Evolutionary conservation across 805 yeast species (phyloP).

Genomic region (Yarrowia hollandica): DNA sequence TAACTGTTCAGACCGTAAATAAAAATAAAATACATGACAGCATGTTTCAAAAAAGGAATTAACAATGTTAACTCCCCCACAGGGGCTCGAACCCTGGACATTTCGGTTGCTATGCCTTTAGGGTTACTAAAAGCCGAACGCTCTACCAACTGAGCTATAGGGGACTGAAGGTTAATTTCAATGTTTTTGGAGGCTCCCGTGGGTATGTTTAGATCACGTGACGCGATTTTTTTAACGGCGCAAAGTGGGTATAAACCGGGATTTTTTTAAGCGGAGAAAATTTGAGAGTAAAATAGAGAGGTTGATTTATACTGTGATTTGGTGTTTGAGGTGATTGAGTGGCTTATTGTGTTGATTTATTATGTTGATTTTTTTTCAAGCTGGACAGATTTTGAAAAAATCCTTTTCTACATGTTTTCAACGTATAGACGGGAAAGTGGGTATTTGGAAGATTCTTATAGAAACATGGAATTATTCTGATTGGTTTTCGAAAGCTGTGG

Average conservation of each 20-base stretch:
- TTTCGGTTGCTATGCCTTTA: conserved; percentile 45
- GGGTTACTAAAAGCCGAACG: conserved; percentile 29
- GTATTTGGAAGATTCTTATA: too few species aligned
- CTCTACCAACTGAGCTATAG: conserved; percentile 29
- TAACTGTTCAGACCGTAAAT: background rate
- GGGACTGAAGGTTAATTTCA: background rate
- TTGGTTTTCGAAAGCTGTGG: too few species aligned
- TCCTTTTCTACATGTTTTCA: too few species aligned
- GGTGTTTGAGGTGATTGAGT: too few species aligned
- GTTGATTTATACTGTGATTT: too few species aligned
- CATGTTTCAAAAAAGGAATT: conserved; percentile 5
- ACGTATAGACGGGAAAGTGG: too few species aligned
- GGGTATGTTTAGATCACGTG: background rate
- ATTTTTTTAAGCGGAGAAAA: background rate
- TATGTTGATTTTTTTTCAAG: too few species aligned
- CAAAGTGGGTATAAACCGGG: background rate
- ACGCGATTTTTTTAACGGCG: background rate
- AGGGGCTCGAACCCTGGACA: conserved; percentile 66
- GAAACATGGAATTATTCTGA: too few species aligned
- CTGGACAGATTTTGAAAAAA: too few species aligned
- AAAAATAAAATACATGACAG: background rate
- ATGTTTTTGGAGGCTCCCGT: background rate
- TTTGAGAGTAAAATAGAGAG: too few species aligned
- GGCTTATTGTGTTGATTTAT: too few species aligned
- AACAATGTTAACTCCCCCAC: conserved; percentile 46